Conservation (phyloP, 441 rosid genomes). For the Jatropha podagrica region DNA sequence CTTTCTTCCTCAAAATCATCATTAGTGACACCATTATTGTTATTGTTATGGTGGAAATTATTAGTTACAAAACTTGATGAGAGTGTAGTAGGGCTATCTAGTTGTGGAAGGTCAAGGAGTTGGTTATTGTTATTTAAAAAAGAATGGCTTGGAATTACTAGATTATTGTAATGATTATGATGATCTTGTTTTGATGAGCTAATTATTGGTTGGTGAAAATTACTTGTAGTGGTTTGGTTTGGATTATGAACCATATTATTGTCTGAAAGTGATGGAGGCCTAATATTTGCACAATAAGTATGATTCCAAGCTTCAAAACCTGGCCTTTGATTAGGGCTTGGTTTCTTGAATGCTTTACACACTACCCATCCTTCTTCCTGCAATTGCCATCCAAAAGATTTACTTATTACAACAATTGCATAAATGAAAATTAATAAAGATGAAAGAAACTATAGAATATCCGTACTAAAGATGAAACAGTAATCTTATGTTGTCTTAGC, state of each 20-base stretch:
- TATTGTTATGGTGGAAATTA: conserved; percentile 23
- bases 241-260: conserved; percentile 21
- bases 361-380: conserved; percentile 99
- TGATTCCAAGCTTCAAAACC: conserved; percentile 67
- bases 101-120: conserved; percentile 59
- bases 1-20: conserved; percentile 47
- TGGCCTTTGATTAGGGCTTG: conserved; percentile 69
- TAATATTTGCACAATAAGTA: conserved; percentile 35
- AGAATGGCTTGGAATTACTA: conserved; percentile 25
- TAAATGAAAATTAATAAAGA: too few relatives aligned
- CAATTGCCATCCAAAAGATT: neutral
- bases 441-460: too few relatives aligned
- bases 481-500: too few relatives aligned
- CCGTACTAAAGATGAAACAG: too few relatives aligned
- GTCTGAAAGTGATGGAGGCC: conserved; percentile 35
- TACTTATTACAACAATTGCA: neutral
- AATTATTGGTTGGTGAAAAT: conserved; percentile 23
- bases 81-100: conserved; percentile 57
- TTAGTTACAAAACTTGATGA: conserved; percentile 51
- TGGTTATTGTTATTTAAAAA: conserved; percentile 35
- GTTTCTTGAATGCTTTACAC: conserved; percentile 90
- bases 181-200: conserved; percentile 27
- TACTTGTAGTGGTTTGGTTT: conserved; percentile 31
- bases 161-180: too few relatives aligned
- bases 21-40: conserved; percentile 1